These are phyloP conservation scores for Trichosporon coremiiforme DNA, from an alignment of 1,284 basidiomycete species.

Conservation along the genomic window DNA sequence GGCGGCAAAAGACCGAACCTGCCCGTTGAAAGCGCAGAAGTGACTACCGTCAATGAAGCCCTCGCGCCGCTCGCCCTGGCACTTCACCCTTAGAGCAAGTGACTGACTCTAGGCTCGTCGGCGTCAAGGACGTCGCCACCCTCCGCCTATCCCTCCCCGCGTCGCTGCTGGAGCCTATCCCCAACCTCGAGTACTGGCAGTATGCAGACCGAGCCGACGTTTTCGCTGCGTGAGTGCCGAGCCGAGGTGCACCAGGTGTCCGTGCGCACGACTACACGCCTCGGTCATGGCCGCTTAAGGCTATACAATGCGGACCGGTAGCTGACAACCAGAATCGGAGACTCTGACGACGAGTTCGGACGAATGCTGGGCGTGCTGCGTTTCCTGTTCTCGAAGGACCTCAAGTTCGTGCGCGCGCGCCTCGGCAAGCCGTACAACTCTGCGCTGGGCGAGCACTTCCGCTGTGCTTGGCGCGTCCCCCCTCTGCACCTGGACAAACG, in stretches of 20 bases:
- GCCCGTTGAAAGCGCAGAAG: background rate
- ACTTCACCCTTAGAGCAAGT: background rate
- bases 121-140: conserved; percentile 16
- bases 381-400: conserved; percentile 90
- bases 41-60: background rate
- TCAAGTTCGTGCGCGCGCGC: conserved; percentile 88
- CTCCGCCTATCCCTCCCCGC: conserved; percentile 73
- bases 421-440: conserved; percentile 97
- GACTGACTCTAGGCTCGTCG: conserved; percentile 19
- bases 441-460: conserved; percentile 88
- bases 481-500: conserved; percentile 51
- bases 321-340: conserved; percentile 69
- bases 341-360: conserved; percentile 84
- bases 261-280: background rate
- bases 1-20: background rate
- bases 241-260: background rate
- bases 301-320: too few species aligned
- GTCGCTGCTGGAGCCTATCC: conserved; percentile 84
- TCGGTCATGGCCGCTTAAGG: background rate
- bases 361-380: conserved; percentile 88
- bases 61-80: background rate
- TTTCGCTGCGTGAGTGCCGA: conserved; percentile 72
- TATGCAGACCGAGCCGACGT: conserved; percentile 91
- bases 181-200: conserved; percentile 94
- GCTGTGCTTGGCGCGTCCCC: conserved; percentile 67